phyloP scores from a whole-genome alignment of 331 rosid species.

The Quercus lobata region DNA sequence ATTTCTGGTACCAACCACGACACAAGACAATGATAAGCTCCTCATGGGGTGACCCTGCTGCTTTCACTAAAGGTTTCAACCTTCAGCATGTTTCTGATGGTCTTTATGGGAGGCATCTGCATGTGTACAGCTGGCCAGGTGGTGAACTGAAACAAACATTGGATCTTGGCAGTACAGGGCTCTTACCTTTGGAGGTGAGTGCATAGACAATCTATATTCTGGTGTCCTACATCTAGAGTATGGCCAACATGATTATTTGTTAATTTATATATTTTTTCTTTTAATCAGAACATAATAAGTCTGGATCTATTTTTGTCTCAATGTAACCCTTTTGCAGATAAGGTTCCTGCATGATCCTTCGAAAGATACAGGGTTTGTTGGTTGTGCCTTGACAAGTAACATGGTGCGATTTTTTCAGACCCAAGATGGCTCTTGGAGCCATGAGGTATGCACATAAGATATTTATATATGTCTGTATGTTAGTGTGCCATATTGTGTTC shows the following conservation, averaged over 20 bases:
- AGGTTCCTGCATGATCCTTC: constrained; percentile 94
- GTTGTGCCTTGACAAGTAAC: constrained; percentile 83
- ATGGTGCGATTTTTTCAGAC: constrained; percentile 82
- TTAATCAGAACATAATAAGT: not conserved
- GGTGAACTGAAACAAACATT: constrained; percentile 89
- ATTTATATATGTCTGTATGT: not conserved
- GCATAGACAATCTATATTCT: not conserved
- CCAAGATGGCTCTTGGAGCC: constrained; percentile 78
- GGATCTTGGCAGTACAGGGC: constrained; percentile 86
- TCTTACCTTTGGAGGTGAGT: constrained; percentile 80
- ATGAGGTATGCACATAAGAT: constrained; percentile 55
- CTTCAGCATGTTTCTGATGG: constrained; percentile 78
- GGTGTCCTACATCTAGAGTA: not conserved
- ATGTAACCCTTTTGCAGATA: constrained; percentile 46
- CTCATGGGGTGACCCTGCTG: constrained; percentile 96
- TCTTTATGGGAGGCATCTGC: constrained; percentile 79
- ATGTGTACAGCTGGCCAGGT: constrained; percentile 88
- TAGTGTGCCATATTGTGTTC: not conserved
- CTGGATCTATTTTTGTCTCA: not conserved
- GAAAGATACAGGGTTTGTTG: constrained; percentile 90
- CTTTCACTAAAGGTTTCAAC: constrained; percentile 78
- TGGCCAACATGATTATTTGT: not conserved
- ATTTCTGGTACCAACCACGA: constrained; percentile 95
- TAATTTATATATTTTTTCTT: not conserved
- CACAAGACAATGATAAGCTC: constrained; percentile 92